phyloP scores from a whole-genome alignment of 768 basidiomycete species.

The Hypholoma sublateritium region DNA sequence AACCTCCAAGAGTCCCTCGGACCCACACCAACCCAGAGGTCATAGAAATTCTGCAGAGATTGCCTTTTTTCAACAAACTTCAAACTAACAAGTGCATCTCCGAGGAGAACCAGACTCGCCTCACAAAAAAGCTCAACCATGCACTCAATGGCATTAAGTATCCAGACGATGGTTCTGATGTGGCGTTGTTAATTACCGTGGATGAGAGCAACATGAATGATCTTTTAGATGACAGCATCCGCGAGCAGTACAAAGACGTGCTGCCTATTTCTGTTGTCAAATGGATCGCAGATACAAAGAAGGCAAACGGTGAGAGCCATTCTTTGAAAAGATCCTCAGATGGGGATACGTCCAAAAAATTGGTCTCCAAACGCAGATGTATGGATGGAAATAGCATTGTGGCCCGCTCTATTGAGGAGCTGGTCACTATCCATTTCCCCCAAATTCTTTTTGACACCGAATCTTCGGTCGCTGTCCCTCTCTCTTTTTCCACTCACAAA shows the following conservation, averaged over 20 bases:
- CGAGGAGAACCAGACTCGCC: not conserved
- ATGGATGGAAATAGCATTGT: constrained; percentile 4
- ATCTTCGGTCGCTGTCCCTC: constrained; percentile 1
- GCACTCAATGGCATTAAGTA: not conserved
- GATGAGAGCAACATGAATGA: not conserved
- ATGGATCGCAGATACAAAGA: not conserved
- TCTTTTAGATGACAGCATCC: not conserved
- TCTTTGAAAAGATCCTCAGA: not conserved
- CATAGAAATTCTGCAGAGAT: not conserved
- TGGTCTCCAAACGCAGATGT: not conserved
- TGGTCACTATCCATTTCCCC: not conserved
- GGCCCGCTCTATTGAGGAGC: not conserved
- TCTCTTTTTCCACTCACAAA: constrained; percentile 11
- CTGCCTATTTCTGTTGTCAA: not conserved
- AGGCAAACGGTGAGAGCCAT: not conserved
- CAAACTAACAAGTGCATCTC: not conserved
- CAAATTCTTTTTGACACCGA: constrained; percentile 16
- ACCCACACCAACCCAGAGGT: constrained; percentile 3
- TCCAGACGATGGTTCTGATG: not conserved
- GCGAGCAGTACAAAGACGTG: not conserved
- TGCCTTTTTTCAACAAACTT: not conserved
- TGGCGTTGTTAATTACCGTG: not conserved
- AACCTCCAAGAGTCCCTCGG: not conserved
- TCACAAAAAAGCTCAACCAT: not conserved
- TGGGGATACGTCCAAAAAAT: not conserved